phyloP scores from a whole-genome alignment of 495 filamentous ascomycete genomes.

The Platismatia glauca region DNA sequence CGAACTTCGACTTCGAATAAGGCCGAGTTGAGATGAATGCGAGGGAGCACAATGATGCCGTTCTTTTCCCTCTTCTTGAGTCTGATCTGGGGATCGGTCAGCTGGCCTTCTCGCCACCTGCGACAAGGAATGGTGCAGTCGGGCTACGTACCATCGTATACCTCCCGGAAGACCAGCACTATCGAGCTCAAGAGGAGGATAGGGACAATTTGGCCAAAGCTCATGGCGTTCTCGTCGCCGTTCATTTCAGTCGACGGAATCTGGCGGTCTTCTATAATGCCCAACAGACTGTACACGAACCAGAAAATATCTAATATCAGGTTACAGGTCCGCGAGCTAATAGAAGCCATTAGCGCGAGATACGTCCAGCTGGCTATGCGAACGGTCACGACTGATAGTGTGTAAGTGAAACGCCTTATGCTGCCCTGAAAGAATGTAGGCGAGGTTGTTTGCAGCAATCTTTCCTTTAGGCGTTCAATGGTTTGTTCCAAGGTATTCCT shows the following conservation, averaged over 20 bases:
- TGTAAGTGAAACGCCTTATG: not conserved
- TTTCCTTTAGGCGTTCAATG: not conserved
- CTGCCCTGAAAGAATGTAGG: not conserved
- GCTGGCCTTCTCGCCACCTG: not conserved
- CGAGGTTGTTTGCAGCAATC: not conserved
- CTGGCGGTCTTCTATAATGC: slow-evolving; percentile 10
- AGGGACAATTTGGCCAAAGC: slow-evolving; percentile 24
- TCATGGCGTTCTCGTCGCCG: slow-evolving; percentile 20
- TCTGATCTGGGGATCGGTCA: not conserved
- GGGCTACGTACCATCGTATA: slow-evolving; percentile 13
- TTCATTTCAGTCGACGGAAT: slow-evolving; percentile 10
- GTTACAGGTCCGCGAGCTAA: not conserved
- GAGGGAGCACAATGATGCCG: not conserved
- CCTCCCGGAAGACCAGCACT: slow-evolving; percentile 15
- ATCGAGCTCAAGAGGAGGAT: slow-evolving; percentile 21
- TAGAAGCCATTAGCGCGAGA: not conserved
- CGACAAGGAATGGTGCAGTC: not conserved
- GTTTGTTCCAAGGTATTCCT: not conserved
- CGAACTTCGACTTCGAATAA: not conserved
- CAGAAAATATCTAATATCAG: not conserved
- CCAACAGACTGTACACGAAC: slow-evolving; percentile 11
- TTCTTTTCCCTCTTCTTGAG: not conserved
- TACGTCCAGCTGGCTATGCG: not conserved
- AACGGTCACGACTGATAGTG: not conserved
- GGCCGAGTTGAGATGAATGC: not conserved